phyloP scores from a whole-genome alignment of 352 stramenopile species.

The Globisporangium nagaii region DNA sequence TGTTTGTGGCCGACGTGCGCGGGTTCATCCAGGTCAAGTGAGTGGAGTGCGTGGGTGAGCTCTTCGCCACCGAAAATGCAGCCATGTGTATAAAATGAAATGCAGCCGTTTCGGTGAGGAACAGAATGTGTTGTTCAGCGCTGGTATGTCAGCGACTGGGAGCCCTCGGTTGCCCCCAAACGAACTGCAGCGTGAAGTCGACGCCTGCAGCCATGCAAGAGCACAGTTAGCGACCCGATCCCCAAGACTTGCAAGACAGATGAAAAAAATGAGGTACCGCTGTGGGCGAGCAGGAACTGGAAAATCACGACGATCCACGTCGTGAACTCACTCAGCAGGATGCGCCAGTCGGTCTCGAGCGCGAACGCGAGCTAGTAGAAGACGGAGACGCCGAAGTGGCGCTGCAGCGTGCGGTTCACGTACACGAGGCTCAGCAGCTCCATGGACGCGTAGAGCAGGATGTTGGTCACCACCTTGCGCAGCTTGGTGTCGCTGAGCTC shows the following conservation, averaged over 20 bases:
- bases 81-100: too few relatives aligned
- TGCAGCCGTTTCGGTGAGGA: too few relatives aligned
- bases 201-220: neutral
- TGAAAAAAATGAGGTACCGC: neutral
- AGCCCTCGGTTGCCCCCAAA: too few relatives aligned
- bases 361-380: constrained; percentile 29
- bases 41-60: neutral
- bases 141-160: too few relatives aligned
- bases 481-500: constrained; percentile 5
- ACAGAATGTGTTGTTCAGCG: too few relatives aligned
- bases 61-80: neutral
- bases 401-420: constrained; percentile 11
- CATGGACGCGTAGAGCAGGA: constrained; percentile 14
- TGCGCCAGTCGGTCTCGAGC: constrained; percentile 17
- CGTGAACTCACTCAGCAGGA: constrained; percentile 24
- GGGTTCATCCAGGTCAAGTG: constrained; percentile 82
- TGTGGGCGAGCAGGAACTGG: constrained; percentile 19
- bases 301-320: constrained; percentile 22
- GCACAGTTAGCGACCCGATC: neutral
- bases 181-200: neutral
- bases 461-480: constrained; percentile 1
- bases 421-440: constrained; percentile 19
- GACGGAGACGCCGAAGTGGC: constrained; percentile 16
- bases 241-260: too few relatives aligned
- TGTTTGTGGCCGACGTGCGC: constrained; percentile 75